Evolutionary conservation across 2,329 filamentous ascomycete species (phyloP).

Genomic region (Colletotrichum sp.): DNA sequence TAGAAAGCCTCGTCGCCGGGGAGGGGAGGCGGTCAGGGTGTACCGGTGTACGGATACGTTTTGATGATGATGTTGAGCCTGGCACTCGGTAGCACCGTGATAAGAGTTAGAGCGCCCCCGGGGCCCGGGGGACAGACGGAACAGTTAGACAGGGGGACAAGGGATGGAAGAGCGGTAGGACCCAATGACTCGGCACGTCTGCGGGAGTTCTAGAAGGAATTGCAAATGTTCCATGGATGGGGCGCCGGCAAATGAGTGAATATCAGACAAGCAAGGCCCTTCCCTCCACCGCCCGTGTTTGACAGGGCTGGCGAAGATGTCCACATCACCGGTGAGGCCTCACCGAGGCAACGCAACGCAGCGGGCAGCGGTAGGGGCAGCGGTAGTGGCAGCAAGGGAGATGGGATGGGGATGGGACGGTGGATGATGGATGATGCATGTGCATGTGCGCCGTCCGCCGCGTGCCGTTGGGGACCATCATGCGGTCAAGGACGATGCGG

Average conservation of each 20-base stretch:
- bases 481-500: not conserved
- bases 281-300: not conserved
- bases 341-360: slow-evolving; percentile 6
- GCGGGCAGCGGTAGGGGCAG: not conserved
- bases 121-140: not conserved
- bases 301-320: not conserved
- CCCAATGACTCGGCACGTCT: slow-evolving; percentile 8
- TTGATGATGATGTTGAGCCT: not conserved
- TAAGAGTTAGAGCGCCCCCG: not conserved
- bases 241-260: slow-evolving; percentile 9
- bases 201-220: slow-evolving; percentile 8
- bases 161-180: not conserved
- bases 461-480: not conserved
- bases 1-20: slow-evolving; percentile 8
- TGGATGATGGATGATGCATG: not conserved
- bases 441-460: not conserved
- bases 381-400: not conserved
- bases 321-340: slow-evolving; percentile 11
- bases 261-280: not conserved
- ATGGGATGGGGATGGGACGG: not conserved
- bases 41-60: not conserved
- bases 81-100: slow-evolving; percentile 10
- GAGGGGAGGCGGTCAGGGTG: not conserved
- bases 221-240: slow-evolving; percentile 4
- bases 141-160: not conserved